Percentiles rank a stretch among this genome's conserved stretches.
Evolutionary conservation across 176 grass and related monocot genomes (phyloP).

Genomic region (Oropetium thomaeum): DNA sequence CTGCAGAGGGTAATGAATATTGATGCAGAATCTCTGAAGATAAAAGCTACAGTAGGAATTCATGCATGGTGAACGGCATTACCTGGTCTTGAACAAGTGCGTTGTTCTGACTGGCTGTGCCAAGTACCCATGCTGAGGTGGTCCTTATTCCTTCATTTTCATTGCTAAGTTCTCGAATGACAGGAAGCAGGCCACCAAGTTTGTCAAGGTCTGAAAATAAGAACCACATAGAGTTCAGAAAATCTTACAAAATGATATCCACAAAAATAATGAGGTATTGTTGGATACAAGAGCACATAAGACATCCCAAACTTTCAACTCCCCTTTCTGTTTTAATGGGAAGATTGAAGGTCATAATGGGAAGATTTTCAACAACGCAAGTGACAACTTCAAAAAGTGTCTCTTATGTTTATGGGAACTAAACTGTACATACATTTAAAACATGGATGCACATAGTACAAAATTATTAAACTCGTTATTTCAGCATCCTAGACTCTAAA

Average conservation of each 20-base stretch:
- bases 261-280: background rate
- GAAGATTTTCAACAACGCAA: background rate
- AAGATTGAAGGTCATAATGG: background rate
- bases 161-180: constrained; percentile 76
- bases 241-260: background rate
- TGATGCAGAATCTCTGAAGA: background rate
- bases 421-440: constrained; percentile 5
- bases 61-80: constrained; percentile 3
- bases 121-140: constrained; percentile 75
- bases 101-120: constrained; percentile 85
- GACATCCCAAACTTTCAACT: background rate
- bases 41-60: background rate
- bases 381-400: background rate
- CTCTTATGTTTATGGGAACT: background rate
- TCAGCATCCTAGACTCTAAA: background rate
- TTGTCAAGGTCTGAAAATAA: constrained; percentile 77
- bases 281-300: background rate
- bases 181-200: constrained; percentile 61
- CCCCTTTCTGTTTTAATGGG: background rate
- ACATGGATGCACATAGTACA: background rate
- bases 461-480: constrained; percentile 1
- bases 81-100: constrained; percentile 87
- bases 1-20: background rate
- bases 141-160: constrained; percentile 62
- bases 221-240: constrained; percentile 14